These are phyloP conservation scores for Taphrina communis DNA, from an alignment of 1,139 yeast species.

Conservation along the genomic window DNA sequence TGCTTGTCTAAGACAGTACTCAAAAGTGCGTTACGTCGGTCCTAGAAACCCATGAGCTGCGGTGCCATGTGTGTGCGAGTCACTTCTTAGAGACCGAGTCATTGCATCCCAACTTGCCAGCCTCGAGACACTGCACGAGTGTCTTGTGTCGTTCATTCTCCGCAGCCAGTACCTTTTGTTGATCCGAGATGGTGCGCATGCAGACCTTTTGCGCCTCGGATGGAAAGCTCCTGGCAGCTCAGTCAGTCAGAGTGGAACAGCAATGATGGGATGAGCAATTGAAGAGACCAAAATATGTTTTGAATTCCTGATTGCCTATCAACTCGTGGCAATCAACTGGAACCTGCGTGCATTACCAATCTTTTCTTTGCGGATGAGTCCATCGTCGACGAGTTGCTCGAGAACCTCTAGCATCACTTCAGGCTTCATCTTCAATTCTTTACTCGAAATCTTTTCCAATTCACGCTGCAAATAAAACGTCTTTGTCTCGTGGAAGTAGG, in stretches of 20 bases:
- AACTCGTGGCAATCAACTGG: no score
- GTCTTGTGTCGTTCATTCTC: background rate
- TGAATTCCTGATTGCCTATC: slow-evolving; percentile 7
- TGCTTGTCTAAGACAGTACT: background rate
- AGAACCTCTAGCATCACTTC: slow-evolving; percentile 41
- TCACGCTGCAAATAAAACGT: slow-evolving; percentile 38
- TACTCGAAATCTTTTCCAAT: slow-evolving; percentile 40
- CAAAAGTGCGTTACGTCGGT: background rate
- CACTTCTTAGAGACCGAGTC: background rate
- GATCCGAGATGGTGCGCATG: background rate
- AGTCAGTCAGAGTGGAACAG: background rate
- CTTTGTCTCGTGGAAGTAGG: slow-evolving; percentile 33
- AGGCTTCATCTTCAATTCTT: slow-evolving; percentile 36
- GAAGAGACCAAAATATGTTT: slow-evolving; percentile 17
- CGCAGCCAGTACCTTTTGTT: background rate
- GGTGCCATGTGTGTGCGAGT: background rate
- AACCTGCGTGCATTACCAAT: slow-evolving; percentile 34
- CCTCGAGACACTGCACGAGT: background rate
- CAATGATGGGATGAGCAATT: background rate
- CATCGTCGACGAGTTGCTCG: slow-evolving; percentile 43
- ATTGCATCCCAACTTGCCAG: background rate
- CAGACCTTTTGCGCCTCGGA: slow-evolving; percentile 25
- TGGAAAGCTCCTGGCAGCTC: slow-evolving; percentile 19
- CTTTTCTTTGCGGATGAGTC: slow-evolving; percentile 41
- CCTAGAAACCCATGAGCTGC: background rate